phyloP scores from a whole-genome alignment of 306 rosid genomes.

The Vicia faba region DNA sequence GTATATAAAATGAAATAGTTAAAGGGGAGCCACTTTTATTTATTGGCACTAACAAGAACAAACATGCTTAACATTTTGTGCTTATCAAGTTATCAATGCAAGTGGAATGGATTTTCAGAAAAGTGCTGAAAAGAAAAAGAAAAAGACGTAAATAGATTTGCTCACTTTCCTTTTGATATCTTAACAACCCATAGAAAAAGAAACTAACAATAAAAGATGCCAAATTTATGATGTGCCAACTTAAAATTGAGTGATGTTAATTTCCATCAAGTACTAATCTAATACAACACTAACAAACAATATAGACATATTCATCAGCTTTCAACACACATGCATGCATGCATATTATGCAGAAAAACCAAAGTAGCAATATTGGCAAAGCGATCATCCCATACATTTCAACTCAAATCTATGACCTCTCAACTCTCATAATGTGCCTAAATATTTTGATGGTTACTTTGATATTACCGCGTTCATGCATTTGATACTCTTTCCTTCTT shows the following conservation, averaged over 20 bases:
- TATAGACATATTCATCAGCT: background rate
- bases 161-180: conserved; percentile 26
- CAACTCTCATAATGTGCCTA: conserved; percentile 60
- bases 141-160: conserved; percentile 25
- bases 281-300: conserved; percentile 23
- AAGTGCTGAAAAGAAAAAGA: conserved; percentile 18
- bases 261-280: conserved; percentile 5
- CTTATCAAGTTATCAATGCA: background rate
- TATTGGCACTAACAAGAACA: too few relatives aligned
- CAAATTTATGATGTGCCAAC: conserved; percentile 37
- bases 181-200: conserved; percentile 20
- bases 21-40: too few relatives aligned
- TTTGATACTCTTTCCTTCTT: conserved; percentile 38
- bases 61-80: too few relatives aligned
- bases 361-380: conserved; percentile 3
- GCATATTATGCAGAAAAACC: conserved; percentile 28
- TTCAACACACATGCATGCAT: conserved; percentile 27
- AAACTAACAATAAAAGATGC: conserved; percentile 28
- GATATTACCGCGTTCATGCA: conserved; percentile 25
- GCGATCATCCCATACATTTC: conserved; percentile 29
- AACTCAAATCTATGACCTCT: conserved; percentile 74
- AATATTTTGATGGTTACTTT: conserved; percentile 51
- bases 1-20: too few relatives aligned
- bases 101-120: conserved; percentile 16
- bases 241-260: conserved; percentile 38